Base-by-base conservation (phyloP, 2,329 filamentous ascomycete species). In the Trichoderma sp. region DNA sequence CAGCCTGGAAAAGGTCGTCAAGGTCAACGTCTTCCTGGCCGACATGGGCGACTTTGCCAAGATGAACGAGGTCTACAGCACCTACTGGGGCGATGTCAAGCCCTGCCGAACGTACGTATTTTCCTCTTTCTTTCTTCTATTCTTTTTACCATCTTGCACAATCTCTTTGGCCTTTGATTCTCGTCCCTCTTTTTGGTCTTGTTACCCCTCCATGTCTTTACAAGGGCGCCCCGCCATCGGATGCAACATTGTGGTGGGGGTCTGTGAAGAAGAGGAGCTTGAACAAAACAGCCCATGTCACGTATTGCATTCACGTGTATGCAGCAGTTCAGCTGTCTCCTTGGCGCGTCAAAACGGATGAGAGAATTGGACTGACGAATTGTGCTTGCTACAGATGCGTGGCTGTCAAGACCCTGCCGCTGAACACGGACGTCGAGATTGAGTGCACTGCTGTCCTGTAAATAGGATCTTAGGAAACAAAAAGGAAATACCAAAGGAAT, bases 41-140 rank as follows among this genome's bases (percentile, higher is more conserved):
- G 86, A 90, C 78, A 93, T 94, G 91, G 88, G 87, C 74, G 86
- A 93, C 81, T 94, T 94, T 78, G 87, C 85, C 43, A 88, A 91
- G 79, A 93, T 94, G 90, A 94, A 94, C 81, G 86, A 87, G 76
- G 87, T 91, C 63, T 94, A 93, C 78, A 88, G 87, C 78, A 88
- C 91, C 80, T 92, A 90, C 84, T 94, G 93, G 82, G 83, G 82
- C 23, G 81, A 85, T 9, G 78, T 83, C 36, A 85, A 85, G 78
- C 84, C 84, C 12, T 82, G 79, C 74, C 79, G 82, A 71, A 84
- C 82, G 82, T 84, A 75, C 76, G 82, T 71, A 47, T 70, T 43
- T 23, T 32, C 8, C 5, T 61, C 8, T 13, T n/a, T 34, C 15
- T 23, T 23, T 39, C 32, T 4, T 8, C 43, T 20, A 12, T 32